These are phyloP conservation scores for Skeletonema costatum DNA, from an alignment of 108 stramenopile genomes.

Conservation along the genomic window DNA sequence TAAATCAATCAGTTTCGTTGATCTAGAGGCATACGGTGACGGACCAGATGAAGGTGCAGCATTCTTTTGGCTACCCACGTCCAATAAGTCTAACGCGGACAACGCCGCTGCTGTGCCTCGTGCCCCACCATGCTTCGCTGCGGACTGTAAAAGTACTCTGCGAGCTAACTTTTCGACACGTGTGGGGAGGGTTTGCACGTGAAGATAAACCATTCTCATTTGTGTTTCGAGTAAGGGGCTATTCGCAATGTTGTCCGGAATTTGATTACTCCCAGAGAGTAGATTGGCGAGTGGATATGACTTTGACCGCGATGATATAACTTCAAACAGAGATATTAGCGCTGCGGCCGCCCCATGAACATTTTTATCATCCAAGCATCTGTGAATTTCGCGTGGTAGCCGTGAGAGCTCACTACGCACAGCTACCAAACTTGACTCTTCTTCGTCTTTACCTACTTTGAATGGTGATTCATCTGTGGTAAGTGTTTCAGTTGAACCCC, in stretches of 20 bases:
- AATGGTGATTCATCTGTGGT: background rate
- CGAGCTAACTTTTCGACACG: constrained; percentile 66
- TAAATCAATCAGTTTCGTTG: constrained; percentile 62
- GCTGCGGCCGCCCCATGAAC: constrained; percentile 69
- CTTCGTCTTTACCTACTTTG: background rate
- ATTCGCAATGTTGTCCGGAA: constrained; percentile 2
- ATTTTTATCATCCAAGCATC: constrained; percentile 64
- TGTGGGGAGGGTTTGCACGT: constrained; percentile 75
- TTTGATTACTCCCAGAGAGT: constrained; percentile 10
- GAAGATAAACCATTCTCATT: constrained; percentile 85
- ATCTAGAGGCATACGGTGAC: background rate
- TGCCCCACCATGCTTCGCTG: constrained; percentile 31
- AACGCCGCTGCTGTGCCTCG: constrained; percentile 66
- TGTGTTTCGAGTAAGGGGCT: constrained; percentile 60
- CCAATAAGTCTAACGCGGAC: constrained; percentile 68
- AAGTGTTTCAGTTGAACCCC: constrained; percentile 1
- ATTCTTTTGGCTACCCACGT: constrained; percentile 12
- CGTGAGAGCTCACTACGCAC: constrained; percentile 52
- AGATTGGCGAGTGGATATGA: constrained; percentile 73
- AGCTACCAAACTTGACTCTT: background rate
- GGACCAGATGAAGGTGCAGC: background rate
- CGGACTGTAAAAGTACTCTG: constrained; percentile 44
- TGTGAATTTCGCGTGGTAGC: constrained; percentile 71
- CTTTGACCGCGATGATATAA: constrained; percentile 65
- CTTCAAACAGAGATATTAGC: constrained; percentile 64